A percentile compares a stretch with the other conserved stretches of the same genome.
These are phyloP conservation scores for Lodderomyces beijingensis DNA, from an alignment of 1,139 yeast species.

Conservation along the genomic window DNA sequence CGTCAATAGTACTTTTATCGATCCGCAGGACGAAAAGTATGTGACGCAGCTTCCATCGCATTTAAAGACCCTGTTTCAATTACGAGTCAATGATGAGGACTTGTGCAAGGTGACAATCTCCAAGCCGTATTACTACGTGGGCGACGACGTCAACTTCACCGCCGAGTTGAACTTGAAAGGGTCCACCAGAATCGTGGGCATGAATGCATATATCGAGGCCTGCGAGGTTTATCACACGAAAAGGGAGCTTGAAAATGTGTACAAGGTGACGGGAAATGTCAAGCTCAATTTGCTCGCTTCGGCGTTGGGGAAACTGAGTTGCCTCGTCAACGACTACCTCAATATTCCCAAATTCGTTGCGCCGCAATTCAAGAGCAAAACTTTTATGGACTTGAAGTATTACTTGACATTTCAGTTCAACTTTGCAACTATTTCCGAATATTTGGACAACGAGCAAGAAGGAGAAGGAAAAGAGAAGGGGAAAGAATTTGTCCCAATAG, in stretches of 20 bases:
- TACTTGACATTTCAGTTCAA: slow-evolving; percentile 37
- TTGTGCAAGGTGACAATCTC: slow-evolving; percentile 34
- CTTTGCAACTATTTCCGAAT: slow-evolving; percentile 15
- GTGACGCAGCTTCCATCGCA: slow-evolving; percentile 25
- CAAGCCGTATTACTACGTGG: slow-evolving; percentile 44
- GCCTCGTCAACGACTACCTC: slow-evolving; percentile 23
- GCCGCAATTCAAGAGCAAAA: slow-evolving; percentile 36
- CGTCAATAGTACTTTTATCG: slow-evolving; percentile 8
- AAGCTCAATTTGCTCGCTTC: slow-evolving; percentile 29
- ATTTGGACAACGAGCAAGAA: not conserved
- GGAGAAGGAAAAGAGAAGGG: too few species aligned
- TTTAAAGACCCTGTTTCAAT: slow-evolving; percentile 35
- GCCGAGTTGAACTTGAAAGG: slow-evolving; percentile 22
- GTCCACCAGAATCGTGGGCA: slow-evolving; percentile 29
- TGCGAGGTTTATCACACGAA: slow-evolving; percentile 31
- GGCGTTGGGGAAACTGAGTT: slow-evolving; percentile 14
- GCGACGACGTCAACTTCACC: slow-evolving; percentile 44
- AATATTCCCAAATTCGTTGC: slow-evolving; percentile 31
- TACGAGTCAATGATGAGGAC: slow-evolving; percentile 30
- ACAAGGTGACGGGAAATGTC: slow-evolving; percentile 34
- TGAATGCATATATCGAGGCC: slow-evolving; percentile 36
- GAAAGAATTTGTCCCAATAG: not conserved
- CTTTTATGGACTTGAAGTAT: slow-evolving; percentile 36
- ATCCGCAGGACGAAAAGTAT: slow-evolving; percentile 13
- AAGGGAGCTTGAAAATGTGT: slow-evolving; percentile 22